Percentiles rank a stretch among this genome's conserved stretches.
These are phyloP conservation scores for Yamadazyma endophytica DNA, from an alignment of 805 yeast species.

Conservation along the genomic window DNA sequence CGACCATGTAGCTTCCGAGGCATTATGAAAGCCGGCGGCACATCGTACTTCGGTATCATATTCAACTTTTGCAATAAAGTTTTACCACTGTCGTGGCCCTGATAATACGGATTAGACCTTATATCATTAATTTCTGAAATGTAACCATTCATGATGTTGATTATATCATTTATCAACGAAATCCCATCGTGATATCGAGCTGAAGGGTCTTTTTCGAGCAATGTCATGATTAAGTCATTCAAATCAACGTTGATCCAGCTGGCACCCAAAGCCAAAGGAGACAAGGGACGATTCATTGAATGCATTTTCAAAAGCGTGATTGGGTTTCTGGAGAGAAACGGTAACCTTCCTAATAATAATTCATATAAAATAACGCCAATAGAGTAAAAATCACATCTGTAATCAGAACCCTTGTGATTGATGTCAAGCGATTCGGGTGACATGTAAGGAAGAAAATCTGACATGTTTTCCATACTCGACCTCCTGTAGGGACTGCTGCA, in stretches of 20 bases:
- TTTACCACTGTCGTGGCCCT: background rate
- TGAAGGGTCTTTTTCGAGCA: constrained; percentile 37
- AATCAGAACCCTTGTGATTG: constrained; percentile 34
- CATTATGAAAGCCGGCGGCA: constrained; percentile 2
- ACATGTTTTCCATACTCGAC: constrained; percentile 32
- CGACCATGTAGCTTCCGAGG: constrained; percentile 6
- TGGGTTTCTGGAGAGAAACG: constrained; percentile 39
- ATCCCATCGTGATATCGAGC: constrained; percentile 35
- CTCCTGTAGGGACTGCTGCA: constrained; percentile 39
- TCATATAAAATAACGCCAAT: constrained; percentile 50
- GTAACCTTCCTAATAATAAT: constrained; percentile 40
- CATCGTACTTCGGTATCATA: background rate
- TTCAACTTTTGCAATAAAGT: background rate
- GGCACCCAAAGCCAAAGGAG: constrained; percentile 29
- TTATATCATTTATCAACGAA: constrained; percentile 33
- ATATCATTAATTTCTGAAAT: constrained; percentile 7
- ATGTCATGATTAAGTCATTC: constrained; percentile 37
- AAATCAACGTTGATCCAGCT: constrained; percentile 25
- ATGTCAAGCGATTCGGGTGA: constrained; percentile 49
- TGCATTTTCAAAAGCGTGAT: constrained; percentile 37
- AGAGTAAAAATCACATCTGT: constrained; percentile 46
- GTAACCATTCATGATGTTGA: constrained; percentile 16
- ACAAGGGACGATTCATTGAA: constrained; percentile 35
- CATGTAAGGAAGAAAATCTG: constrained; percentile 41
- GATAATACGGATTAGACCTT: background rate